Evolutionary conservation across 495 filamentous ascomycete genomes (phyloP).

Genomic region (Aspergillus taichungensis): DNA sequence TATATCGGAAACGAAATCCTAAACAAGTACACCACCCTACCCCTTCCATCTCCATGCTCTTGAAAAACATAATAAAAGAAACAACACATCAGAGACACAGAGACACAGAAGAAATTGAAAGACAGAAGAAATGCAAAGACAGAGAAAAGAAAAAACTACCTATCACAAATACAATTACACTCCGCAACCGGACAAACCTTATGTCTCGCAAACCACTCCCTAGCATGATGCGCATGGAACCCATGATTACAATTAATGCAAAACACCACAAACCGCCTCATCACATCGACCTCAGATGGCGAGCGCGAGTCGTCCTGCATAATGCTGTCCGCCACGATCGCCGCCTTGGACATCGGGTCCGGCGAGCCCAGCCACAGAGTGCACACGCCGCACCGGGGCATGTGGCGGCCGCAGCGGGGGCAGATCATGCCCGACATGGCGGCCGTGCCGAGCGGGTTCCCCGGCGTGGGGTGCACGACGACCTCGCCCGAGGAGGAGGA

Average conservation of each 20-base stretch:
- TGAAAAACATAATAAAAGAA: not conserved
- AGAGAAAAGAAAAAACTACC: slow-evolving; percentile 15
- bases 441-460: slow-evolving; percentile 29
- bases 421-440: slow-evolving; percentile 53
- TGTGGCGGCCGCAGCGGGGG: slow-evolving; percentile 75
- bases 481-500: slow-evolving; percentile 23
- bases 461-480: slow-evolving; percentile 24
- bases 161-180: slow-evolving; percentile 73
- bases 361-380: slow-evolving; percentile 75
- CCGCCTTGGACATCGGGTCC: slow-evolving; percentile 53
- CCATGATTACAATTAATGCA: slow-evolving; percentile 87
- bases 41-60: not conserved
- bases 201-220: slow-evolving; percentile 77
- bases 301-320: slow-evolving; percentile 28
- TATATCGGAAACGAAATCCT: slow-evolving; percentile 6
- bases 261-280: slow-evolving; percentile 58
- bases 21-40: not conserved
- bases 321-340: slow-evolving; percentile 31
- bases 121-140: not conserved
- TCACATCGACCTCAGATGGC: slow-evolving; percentile 25
- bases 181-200: slow-evolving; percentile 81
- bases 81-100: not conserved
- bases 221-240: slow-evolving; percentile 79
- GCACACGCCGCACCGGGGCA: slow-evolving; percentile 86
- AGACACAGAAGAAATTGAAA: not conserved